Percentiles rank a stretch among this genome's conserved stretches.
Evolutionary conservation across 2,329 filamentous ascomycete species (phyloP).

Genomic region (Colletotrichum liriopes): DNA sequence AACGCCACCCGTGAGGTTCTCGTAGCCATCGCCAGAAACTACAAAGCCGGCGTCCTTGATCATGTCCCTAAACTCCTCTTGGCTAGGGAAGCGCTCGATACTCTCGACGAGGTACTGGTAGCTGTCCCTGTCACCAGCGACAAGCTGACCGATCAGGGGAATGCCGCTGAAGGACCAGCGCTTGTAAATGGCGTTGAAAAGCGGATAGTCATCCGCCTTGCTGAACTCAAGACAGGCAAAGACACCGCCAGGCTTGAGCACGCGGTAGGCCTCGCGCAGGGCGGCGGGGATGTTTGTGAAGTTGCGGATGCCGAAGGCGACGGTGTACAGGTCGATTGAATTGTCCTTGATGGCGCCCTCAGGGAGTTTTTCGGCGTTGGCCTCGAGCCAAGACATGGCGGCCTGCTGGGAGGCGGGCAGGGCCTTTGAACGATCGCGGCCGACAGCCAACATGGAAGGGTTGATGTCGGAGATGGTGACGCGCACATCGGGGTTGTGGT

Average conservation of each 20-base stretch:
- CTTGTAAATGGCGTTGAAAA: slow-evolving; percentile 92
- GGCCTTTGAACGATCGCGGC: slow-evolving; percentile 80
- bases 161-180: slow-evolving; percentile 96
- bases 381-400: slow-evolving; percentile 83
- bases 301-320: slow-evolving; percentile 97
- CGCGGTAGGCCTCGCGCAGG: slow-evolving; percentile 85
- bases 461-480: slow-evolving; percentile 98
- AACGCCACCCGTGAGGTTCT: slow-evolving; percentile 92
- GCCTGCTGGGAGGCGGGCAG: slow-evolving; percentile 70
- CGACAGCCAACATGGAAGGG: slow-evolving; percentile 92
- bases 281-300: slow-evolving; percentile 93
- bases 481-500: slow-evolving; percentile 78
- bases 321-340: slow-evolving; percentile 95
- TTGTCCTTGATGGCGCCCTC: slow-evolving; percentile 71
- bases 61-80: slow-evolving; percentile 87
- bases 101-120: slow-evolving; percentile 99
- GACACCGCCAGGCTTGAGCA: slow-evolving; percentile 93
- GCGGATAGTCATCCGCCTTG: slow-evolving; percentile 80
- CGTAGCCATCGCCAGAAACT: slow-evolving; percentile 86
- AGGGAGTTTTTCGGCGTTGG: slow-evolving; percentile 86
- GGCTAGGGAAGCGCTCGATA: slow-evolving; percentile 92
- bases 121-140: slow-evolving; percentile 93
- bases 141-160: slow-evolving; percentile 93
- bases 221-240: slow-evolving; percentile 98
- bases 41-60: slow-evolving; percentile 88